Conservation (phyloP, 495 filamentous ascomycete species). For the Saxophila tyrrhenica region DNA sequence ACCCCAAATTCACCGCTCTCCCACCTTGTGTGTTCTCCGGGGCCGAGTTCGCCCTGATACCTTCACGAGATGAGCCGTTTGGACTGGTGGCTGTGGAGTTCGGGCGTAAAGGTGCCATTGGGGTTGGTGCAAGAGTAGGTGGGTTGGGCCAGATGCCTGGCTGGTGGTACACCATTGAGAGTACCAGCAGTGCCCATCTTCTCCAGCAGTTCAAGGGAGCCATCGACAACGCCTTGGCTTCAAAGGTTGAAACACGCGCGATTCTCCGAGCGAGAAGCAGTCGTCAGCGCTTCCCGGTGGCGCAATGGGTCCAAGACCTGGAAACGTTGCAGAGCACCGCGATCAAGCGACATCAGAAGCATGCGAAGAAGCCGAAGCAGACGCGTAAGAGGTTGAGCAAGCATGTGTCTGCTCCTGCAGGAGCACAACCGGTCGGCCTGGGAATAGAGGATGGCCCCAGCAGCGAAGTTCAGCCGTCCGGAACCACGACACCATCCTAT, state of each 20-base stretch:
- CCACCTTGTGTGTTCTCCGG: slow-evolving; percentile 66
- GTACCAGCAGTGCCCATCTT: slow-evolving; percentile 53
- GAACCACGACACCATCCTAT: background rate
- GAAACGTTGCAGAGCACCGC: slow-evolving; percentile 26
- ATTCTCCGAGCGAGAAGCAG: slow-evolving; percentile 62
- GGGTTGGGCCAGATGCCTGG: slow-evolving; percentile 69
- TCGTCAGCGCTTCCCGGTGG: slow-evolving; percentile 58
- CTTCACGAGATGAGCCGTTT: slow-evolving; percentile 67
- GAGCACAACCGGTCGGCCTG: background rate
- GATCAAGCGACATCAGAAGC: slow-evolving; percentile 20
- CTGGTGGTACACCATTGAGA: slow-evolving; percentile 60
- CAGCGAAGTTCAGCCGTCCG: background rate
- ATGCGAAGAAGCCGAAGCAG: background rate
- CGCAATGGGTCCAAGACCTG: slow-evolving; percentile 29
- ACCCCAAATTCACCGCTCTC: slow-evolving; percentile 61
- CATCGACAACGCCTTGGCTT: slow-evolving; percentile 53
- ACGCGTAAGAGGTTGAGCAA: background rate
- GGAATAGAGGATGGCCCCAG: background rate
- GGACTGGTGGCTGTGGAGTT: slow-evolving; percentile 73
- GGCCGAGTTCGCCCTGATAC: slow-evolving; percentile 66
- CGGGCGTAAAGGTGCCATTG: slow-evolving; percentile 62
- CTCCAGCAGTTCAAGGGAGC: slow-evolving; percentile 59
- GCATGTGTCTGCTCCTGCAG: background rate
- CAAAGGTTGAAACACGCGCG: slow-evolving; percentile 43
- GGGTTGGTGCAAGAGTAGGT: slow-evolving; percentile 54